Evolutionary conservation across 352 stramenopile genomes (phyloP).

Genomic region (Phytophthora rubi): DNA sequence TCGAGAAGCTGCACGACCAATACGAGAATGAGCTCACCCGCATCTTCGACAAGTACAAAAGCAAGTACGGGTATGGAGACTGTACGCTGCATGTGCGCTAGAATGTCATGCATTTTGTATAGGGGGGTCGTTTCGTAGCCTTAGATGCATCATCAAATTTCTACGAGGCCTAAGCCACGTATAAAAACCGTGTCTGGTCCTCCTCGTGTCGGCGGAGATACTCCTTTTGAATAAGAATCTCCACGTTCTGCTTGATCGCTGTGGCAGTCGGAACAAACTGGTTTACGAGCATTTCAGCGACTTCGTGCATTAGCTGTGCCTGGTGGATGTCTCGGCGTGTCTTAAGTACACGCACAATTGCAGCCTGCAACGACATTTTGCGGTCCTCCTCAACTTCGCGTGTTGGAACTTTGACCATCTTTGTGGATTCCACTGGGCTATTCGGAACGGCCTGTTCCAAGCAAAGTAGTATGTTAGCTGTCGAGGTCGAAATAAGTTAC

Average conservation of each 20-base stretch:
- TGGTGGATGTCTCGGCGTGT: slow-evolving; percentile 79
- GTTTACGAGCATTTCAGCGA: slow-evolving; percentile 71
- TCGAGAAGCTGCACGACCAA: slow-evolving; percentile 68
- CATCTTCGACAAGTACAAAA: slow-evolving; percentile 88
- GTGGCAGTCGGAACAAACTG: slow-evolving; percentile 75
- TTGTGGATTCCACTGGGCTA: slow-evolving; percentile 73
- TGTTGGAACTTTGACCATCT: slow-evolving; percentile 51
- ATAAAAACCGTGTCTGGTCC: slow-evolving; percentile 65
- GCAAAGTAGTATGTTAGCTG: neutral
- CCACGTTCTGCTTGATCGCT: slow-evolving; percentile 79
- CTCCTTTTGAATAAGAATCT: slow-evolving; percentile 88
- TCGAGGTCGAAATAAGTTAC: neutral
- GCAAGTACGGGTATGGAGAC: slow-evolving; percentile 69
- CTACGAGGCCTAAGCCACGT: slow-evolving; percentile 58
- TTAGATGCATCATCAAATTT: slow-evolving; percentile 21
- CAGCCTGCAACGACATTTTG: slow-evolving; percentile 87
- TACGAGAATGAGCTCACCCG: slow-evolving; percentile 78
- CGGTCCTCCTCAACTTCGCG: slow-evolving; percentile 88
- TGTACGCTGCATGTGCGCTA: slow-evolving; percentile 66
- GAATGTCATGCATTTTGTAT: slow-evolving; percentile 29
- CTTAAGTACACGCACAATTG: slow-evolving; percentile 86
- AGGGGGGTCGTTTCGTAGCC: slow-evolving; percentile 9
- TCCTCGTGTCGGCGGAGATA: slow-evolving; percentile 76
- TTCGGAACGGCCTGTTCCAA: slow-evolving; percentile 55
- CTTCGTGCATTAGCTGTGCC: slow-evolving; percentile 65